Conservation (phyloP, 495 filamentous ascomycete species). For the Talaromyces stipitatus region DNA sequence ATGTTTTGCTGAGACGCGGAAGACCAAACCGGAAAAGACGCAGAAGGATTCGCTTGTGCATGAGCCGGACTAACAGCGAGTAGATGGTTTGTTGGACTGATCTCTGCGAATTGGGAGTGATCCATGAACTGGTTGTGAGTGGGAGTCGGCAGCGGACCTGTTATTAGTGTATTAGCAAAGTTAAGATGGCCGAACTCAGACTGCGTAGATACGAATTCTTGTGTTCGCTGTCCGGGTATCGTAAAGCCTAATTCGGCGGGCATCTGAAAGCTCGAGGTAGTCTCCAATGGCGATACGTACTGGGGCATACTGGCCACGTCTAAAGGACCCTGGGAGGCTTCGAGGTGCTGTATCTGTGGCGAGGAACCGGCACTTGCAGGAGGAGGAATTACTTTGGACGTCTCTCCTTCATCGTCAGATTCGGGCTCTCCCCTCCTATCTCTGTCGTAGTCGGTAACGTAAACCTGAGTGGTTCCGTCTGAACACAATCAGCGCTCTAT, state of each 20-base stretch:
- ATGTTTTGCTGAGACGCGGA: slow-evolving; percentile 31
- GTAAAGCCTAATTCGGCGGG: background rate
- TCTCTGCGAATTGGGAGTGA: slow-evolving; percentile 17
- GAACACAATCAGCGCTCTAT: too few relatives aligned
- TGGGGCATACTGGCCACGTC: background rate
- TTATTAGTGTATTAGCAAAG: background rate
- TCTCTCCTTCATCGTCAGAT: slow-evolving; percentile 3
- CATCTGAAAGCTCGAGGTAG: background rate
- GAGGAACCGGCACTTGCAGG: slow-evolving; percentile 22
- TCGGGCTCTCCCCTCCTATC: background rate
- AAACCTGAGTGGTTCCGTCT: slow-evolving; percentile 31
- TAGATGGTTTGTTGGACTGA: slow-evolving; percentile 12
- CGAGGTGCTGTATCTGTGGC: slow-evolving; percentile 21
- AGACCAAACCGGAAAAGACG: slow-evolving; percentile 28
- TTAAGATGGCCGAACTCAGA: slow-evolving; percentile 23
- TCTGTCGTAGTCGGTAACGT: slow-evolving; percentile 13
- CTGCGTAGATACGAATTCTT: background rate
- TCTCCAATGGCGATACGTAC: background rate
- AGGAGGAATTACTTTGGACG: slow-evolving; percentile 1
- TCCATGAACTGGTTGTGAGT: slow-evolving; percentile 7
- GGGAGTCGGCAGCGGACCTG: background rate
- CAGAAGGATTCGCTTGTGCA: slow-evolving; percentile 15
- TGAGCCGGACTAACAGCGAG: slow-evolving; percentile 11
- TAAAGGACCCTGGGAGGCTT: background rate
- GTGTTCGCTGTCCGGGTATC: background rate